Evolutionary conservation across 768 basidiomycete genomes (phyloP), one percentile per base, ranked within the genome.

Genomic region (Suillus occidentalis): DNA sequence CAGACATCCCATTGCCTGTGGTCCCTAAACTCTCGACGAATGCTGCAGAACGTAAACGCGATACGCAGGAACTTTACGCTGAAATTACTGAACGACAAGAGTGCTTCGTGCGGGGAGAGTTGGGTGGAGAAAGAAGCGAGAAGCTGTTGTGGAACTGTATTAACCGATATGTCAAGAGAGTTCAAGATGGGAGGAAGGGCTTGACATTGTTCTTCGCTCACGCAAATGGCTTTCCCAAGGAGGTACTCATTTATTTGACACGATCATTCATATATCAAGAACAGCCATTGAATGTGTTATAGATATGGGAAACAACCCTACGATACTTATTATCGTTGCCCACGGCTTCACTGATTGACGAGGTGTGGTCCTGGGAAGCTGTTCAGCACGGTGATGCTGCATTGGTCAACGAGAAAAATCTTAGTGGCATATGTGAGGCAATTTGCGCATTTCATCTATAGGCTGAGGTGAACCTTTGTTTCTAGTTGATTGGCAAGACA

Each of bases 201-300:
- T 60, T 91, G 12, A 96, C 93, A 0, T 75, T 96, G 60, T 84
- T 95, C 67, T 80, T 92, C 56, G 85, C 86, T 4, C 95, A 96
- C 73, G 93, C 92, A 3, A 96, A 93, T 75, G 94, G 95, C 1
- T 90, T 96, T 69, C 86, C 85, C 56, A 96, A 95, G 74, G 94
- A 96, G 87, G 92, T 87, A 25, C 37, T 53, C 37, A 34, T 42
- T 14, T 31, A 6, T 34, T 65, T 45, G 18, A 34, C 16, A 31
- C 8, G 16, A 40, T 31, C 31, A 31, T 62, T 55, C 53, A 8
- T 28, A 16, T 25, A 3, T 14, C 34, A 18, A 10, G 47, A 59
- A 45, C 37, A 20, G 49, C 62, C 6, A 18, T 9, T 36, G 20
- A 43, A 42, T 14, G n/a, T 28, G 16, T 31, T 18, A 28, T 69